phyloP scores from a whole-genome alignment of 164 flowering plant genomes.

The Vitis labrusca region DNA sequence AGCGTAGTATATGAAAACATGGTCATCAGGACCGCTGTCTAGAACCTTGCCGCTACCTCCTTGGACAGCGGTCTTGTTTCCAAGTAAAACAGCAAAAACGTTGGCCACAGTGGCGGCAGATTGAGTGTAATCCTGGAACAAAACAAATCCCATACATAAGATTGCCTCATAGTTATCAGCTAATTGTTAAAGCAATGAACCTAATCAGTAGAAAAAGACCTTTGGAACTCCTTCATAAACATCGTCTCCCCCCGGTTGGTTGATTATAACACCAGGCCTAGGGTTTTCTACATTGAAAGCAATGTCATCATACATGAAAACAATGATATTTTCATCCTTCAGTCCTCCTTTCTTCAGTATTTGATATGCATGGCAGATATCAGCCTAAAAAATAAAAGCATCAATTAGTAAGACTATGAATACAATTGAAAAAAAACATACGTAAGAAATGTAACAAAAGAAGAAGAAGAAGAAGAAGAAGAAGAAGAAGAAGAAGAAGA shows the following conservation, averaged over 20 bases:
- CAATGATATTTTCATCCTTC: slow-evolving; percentile 40
- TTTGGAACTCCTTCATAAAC: slow-evolving; percentile 41
- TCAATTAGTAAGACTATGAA: too few relatives aligned
- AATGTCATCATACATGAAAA: slow-evolving; percentile 50
- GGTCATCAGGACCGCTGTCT: slow-evolving; percentile 34
- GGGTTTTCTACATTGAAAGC: slow-evolving; percentile 32
- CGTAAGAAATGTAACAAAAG: background rate
- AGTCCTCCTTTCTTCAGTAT: slow-evolving; percentile 37
- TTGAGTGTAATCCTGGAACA: slow-evolving; percentile 42
- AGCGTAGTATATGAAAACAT: slow-evolving; percentile 34
- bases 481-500: background rate
- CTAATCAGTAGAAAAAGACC: slow-evolving; percentile 13
- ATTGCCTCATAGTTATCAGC: too few relatives aligned
- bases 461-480: background rate
- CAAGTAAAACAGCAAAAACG: slow-evolving; percentile 31
- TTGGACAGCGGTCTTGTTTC: slow-evolving; percentile 30
- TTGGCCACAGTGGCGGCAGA: slow-evolving; percentile 16
- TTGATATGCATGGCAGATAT: slow-evolving; percentile 50
- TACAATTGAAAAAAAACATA: background rate
- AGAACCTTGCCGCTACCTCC: slow-evolving; percentile 54
- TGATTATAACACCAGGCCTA: slow-evolving; percentile 33
- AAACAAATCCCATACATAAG: background rate
- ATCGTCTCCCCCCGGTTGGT: slow-evolving; percentile 30
- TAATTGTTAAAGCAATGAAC: background rate
- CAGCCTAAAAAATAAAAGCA: slow-evolving; percentile 25